These are phyloP conservation scores for Eugenia klotzschiana DNA, from an alignment of 441 rosid species.

Conservation along the genomic window DNA sequence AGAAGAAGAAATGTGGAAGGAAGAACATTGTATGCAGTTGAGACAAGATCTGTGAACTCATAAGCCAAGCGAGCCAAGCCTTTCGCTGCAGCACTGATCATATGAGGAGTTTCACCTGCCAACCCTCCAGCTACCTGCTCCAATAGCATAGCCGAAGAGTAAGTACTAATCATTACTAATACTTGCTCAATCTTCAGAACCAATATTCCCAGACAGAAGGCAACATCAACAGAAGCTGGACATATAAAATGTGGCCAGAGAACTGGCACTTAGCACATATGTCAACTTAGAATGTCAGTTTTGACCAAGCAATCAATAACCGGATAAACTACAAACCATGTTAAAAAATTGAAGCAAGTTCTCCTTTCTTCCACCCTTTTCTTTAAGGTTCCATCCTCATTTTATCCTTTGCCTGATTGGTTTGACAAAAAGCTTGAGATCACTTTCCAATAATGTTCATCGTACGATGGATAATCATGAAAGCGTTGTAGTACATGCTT, in stretches of 20 bases:
- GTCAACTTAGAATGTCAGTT: not conserved
- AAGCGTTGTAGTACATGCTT: not conserved
- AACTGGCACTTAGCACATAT: not conserved
- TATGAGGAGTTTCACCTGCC: constrained; percentile 89
- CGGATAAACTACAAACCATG: constrained; percentile 33
- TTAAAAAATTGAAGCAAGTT: constrained; percentile 58
- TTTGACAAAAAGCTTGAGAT: not conserved
- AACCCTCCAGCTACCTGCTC: constrained; percentile 82
- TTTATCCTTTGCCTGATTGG: not conserved
- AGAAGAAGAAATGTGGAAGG: constrained; percentile 83
- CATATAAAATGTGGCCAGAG: not conserved
- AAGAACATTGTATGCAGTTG: constrained; percentile 63
- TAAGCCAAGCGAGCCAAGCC: constrained; percentile 90
- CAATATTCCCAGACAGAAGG: not conserved
- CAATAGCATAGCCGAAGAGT: not conserved
- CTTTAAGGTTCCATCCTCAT: constrained; percentile 2
- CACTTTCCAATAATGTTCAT: not conserved
- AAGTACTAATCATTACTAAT: not conserved
- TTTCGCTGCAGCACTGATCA: constrained; percentile 94
- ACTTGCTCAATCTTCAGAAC: not conserved
- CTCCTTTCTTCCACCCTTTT: constrained; percentile 66
- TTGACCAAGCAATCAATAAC: not conserved
- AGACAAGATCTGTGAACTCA: constrained; percentile 83
- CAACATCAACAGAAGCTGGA: not conserved
- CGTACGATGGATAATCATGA: too few relatives aligned